Base-by-base conservation (phyloP, 2,329 filamentous ascomycete species). In the Fusarium torulosum region DNA sequence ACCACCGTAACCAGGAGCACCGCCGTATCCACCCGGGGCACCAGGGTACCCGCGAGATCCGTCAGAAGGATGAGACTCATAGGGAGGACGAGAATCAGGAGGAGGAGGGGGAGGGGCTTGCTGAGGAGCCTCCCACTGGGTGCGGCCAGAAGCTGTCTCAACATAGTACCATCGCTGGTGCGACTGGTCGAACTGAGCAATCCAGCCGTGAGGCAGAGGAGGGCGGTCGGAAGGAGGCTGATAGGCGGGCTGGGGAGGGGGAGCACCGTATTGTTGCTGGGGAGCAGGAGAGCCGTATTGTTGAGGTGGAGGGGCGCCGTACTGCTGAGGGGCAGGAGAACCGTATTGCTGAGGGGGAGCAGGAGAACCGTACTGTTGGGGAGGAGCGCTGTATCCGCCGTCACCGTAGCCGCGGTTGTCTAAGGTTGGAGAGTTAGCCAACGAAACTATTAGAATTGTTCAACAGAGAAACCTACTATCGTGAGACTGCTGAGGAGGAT, bases 141-240 rank as follows among this genome's bases (percentile, higher is more conserved):
- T 85, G 59, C 83, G 84, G 20, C 88, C 87, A 14, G 86, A 86
- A 45, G 85, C 81, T 57, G 86, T 79, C 75, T 91, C 88, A 57
- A 88, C 82, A 72, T 89, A 92, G 79, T 86, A 91, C 80, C 86
- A 90, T 55, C 86, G 85, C 73, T 89, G 85, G 61, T 83, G 80
- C 59, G 81, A 82, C 58, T 86, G 83, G 67, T 91, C 89, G 78
- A 85, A 91, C 75, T 90, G 85, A 23, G 87, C 81, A 27, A 81
- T 79, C 89, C 89, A 91, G 68, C 89, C 89, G 49, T 81, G 73
- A 23, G 89, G 83, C 66, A 90, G 79, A 62, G 85, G 80, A 23
- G 88, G 84, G 59, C 75, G 76, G 64, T 77, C 76, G 19, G 74
- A 73, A 9, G 78, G 77, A 27, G 78, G 78, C 43, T 78, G 74